Conservation (phyloP, 345 rosid genomes). For the Syzygium aqueum region DNA sequence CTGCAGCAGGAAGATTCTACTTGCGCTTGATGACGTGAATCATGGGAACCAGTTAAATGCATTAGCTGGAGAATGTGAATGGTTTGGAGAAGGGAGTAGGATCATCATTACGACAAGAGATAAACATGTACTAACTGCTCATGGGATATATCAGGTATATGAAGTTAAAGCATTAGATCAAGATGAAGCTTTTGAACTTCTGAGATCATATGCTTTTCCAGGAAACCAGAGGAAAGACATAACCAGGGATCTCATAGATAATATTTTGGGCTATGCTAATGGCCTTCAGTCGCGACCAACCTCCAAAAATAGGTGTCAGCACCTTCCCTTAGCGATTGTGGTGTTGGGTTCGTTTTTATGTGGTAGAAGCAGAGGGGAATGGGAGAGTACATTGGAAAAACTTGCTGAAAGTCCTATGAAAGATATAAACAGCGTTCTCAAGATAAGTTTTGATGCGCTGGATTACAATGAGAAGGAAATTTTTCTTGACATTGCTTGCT, state of each 20-base stretch:
- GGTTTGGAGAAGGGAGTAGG: conserved; percentile 15
- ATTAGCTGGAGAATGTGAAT: neutral
- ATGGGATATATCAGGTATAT: neutral
- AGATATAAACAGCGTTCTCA: neutral
- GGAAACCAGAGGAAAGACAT: neutral
- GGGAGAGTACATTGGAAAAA: neutral
- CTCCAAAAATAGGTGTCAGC: too few relatives aligned
- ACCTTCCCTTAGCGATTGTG: conserved; percentile 3
- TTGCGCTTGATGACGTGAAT: conserved; percentile 22
- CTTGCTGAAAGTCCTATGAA: neutral
- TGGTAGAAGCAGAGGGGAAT: neutral
- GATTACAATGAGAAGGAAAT: neutral
- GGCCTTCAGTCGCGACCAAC: too few relatives aligned
- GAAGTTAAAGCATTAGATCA: neutral
- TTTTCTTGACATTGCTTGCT: conserved; percentile 17
- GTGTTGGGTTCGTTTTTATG: conserved; percentile 1
- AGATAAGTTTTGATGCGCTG: conserved; percentile 7
- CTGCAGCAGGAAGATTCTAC: neutral
- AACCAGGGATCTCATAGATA: neutral
- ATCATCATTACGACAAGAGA: conserved; percentile 11
- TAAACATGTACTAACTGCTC: neutral
- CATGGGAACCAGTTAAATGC: neutral
- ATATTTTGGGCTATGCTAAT: neutral
- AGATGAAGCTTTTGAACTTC: neutral
- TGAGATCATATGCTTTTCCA: neutral